A percentile compares a stretch with the other conserved stretches of the same genome.
Conservation (phyloP, 2,329 filamentous ascomycete species). For the Thielaviopsis musarum region DNA sequence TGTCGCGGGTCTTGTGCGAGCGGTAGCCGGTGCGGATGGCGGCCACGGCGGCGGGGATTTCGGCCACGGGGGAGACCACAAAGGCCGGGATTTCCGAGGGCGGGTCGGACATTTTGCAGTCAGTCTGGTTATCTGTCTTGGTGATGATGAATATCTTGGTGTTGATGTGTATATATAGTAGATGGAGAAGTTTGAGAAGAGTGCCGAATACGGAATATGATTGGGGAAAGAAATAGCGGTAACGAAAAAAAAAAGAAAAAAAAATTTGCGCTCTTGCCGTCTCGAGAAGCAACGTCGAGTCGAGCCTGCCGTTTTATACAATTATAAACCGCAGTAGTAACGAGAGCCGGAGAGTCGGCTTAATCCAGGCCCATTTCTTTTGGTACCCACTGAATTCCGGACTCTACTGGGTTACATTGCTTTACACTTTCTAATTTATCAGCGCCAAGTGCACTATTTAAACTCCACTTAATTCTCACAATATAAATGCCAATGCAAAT, state of each 20-base stretch:
- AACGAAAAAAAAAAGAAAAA: neutral
- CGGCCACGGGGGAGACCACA: neutral
- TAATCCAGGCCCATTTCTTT: neutral
- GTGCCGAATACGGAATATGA: no score
- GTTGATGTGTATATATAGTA: no score
- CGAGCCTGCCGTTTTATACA: neutral
- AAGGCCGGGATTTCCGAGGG: slow-evolving; percentile 20
- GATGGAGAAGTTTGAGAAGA: no score
- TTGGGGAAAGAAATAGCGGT: neutral
- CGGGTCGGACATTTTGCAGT: neutral
- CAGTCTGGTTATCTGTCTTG: neutral
- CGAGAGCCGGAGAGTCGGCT: neutral
- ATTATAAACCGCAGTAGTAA: neutral
- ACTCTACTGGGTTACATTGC: no score
- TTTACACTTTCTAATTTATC: no score
- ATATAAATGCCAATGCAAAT: no score
- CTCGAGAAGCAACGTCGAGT: neutral
- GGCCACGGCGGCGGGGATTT: slow-evolving; percentile 43
- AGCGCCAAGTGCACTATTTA: no score
- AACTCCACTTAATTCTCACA: no score
- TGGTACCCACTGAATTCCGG: no score
- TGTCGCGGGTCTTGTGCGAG: slow-evolving; percentile 62
- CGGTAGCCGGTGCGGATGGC: slow-evolving; percentile 52
- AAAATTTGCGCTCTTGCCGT: neutral
- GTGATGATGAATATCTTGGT: no score